Percentiles rank a stretch among this genome's conserved stretches.
phyloP scores from a whole-genome alignment of 352 stramenopile species.

The Phytophthora nicotianae region DNA sequence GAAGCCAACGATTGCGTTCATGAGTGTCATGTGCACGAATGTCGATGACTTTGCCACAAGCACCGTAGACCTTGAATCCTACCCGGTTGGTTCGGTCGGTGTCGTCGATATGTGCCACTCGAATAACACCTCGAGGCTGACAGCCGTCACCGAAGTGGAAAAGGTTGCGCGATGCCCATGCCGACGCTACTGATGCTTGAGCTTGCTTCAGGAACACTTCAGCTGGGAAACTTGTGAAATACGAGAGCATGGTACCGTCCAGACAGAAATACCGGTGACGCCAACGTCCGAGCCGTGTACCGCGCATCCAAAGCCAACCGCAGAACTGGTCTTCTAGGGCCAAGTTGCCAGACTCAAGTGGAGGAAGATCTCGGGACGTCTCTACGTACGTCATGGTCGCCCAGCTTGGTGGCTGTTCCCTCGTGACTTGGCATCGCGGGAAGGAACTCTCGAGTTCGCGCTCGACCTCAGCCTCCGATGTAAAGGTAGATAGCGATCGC shows the following conservation, averaged over 20 bases:
- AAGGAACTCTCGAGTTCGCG: conserved; percentile 27
- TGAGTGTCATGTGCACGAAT: conserved; percentile 68
- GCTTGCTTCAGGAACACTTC: conserved; percentile 78
- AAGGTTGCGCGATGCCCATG: conserved; percentile 34
- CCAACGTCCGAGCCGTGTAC: conserved; percentile 61
- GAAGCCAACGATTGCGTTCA: conserved; percentile 73
- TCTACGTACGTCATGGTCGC: conserved; percentile 38
- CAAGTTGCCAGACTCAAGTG: conserved; percentile 47
- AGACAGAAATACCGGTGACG: conserved; percentile 79
- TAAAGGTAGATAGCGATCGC: conserved; percentile 25
- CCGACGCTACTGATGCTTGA: conserved; percentile 27
- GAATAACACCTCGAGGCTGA: conserved; percentile 65
- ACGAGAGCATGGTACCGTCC: conserved; percentile 67
- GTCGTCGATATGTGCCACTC: conserved; percentile 76
- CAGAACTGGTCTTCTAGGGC: conserved; percentile 76
- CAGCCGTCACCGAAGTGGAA: conserved; percentile 60
- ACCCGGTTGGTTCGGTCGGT: conserved; percentile 50
- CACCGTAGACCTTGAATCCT: conserved; percentile 75
- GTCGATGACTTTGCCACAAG: conserved; percentile 69
- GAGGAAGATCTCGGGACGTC: conserved; percentile 41
- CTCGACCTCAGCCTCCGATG: conserved; percentile 24
- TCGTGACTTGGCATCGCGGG: conserved; percentile 25
- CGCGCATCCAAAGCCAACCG: conserved; percentile 85
- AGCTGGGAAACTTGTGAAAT: conserved; percentile 72
- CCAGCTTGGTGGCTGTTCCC: conserved; percentile 29